Evolutionary conservation across 2,329 filamentous ascomycete genomes (phyloP), one percentile per base, ranked within the genome.

Genomic region (Cladosporium sp.): DNA sequence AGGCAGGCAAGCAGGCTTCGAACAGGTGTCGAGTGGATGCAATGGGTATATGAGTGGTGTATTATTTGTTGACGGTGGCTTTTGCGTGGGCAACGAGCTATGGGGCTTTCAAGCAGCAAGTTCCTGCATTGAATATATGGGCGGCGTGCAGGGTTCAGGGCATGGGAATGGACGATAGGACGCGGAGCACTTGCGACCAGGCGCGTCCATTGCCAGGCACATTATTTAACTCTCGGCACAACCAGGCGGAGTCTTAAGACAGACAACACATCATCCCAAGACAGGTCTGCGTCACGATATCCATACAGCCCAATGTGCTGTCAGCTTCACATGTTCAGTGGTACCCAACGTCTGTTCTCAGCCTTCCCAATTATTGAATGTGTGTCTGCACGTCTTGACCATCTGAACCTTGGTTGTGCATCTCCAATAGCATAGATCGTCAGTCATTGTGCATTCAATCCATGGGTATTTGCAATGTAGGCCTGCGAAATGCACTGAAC

Each of bases 1-100:
- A 24, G n/a, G 38, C 38, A 12, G n/a, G 36, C 36, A 18, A 6
- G 41, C 41, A 55, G 52, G 18, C 18, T 34, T 21, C 18, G 28
- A 34, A 55, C n/a, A 14, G 18, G 28, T n/a, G 32, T 55, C 52
- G 26, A 34, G 52, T 32, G 30, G 32, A 55, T 55, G 30, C 18
- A 32, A 32, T 54, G 52, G 52, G 52, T 55, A 55, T 55, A 55
- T n/a, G 30, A 21, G 41, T 24, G 8, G 32, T n/a, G 52, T 55
- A 34, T 55, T 55, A 55, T 55, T 55, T 55, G 52, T 55, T 34
- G 52, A 55, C 26, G 28, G 10, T 34, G 52, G 52, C 52, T 55
- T 55, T 21, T 55, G 30, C 26, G 28, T n/a, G 52, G 52, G 32
- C 52, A 55, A 55, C 52, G 4, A 54, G 51, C 24, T 54, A 30